A percentile compares a stretch with the other conserved stretches of the same genome.
These are phyloP conservation scores for Quercus engelmannii DNA, from an alignment of 306 rosid genomes.

Conservation along the genomic window DNA sequence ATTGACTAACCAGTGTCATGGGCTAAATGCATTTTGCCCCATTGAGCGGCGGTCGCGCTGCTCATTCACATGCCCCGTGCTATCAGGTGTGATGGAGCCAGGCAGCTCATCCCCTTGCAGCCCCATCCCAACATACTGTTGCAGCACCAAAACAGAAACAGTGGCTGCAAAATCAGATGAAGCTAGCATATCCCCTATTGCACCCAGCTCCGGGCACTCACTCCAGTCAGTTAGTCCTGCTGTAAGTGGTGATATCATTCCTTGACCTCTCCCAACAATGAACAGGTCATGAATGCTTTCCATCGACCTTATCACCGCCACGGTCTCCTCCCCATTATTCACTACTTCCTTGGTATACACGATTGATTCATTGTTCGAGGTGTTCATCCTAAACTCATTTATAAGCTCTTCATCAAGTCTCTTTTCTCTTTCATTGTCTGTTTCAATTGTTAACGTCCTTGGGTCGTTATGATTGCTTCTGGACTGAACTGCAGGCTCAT, in stretches of 20 bases:
- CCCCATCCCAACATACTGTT: slow-evolving; percentile 53
- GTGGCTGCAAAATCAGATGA: slow-evolving; percentile 87
- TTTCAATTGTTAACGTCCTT: slow-evolving; percentile 29
- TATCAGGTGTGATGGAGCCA: slow-evolving; percentile 5
- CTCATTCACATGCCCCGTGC: slow-evolving; percentile 6
- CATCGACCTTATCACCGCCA: slow-evolving; percentile 64
- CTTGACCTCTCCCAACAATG: slow-evolving; percentile 89
- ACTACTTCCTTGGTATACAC: slow-evolving; percentile 54
- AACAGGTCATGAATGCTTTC: slow-evolving; percentile 66
- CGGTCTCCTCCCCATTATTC: slow-evolving; percentile 86
- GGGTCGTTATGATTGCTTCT: neutral
- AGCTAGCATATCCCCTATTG: slow-evolving; percentile 83
- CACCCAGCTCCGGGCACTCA: slow-evolving; percentile 88
- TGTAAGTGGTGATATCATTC: slow-evolving; percentile 62
- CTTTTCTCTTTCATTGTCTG: slow-evolving; percentile 47
- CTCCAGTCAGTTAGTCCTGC: slow-evolving; percentile 98
- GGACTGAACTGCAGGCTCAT: too few relatives aligned
- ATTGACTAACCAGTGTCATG: neutral
- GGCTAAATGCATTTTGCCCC: slow-evolving; percentile 5
- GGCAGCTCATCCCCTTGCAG: slow-evolving; percentile 18
- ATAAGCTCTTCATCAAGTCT: slow-evolving; percentile 52
- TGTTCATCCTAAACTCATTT: slow-evolving; percentile 38
- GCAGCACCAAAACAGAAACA: slow-evolving; percentile 75
- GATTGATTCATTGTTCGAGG: slow-evolving; percentile 30
- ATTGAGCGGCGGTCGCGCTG: neutral